Base-by-base conservation (phyloP, 805 yeast genomes). In the Brettanomyces anomalus region DNA sequence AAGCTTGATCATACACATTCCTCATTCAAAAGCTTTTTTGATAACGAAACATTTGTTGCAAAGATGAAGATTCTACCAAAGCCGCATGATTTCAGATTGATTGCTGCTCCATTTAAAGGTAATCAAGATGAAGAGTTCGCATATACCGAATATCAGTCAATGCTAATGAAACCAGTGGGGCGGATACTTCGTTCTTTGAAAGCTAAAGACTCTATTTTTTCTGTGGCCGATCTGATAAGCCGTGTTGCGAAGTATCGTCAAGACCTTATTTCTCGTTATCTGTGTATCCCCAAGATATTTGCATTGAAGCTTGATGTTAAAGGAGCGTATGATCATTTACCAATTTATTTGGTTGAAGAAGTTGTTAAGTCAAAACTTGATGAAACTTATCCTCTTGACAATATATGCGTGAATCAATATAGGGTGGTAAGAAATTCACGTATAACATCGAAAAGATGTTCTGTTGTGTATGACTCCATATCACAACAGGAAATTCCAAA, bases 301-400 rank as follows among this genome's bases (percentile, higher is more conserved):
- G 73, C 73, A 14, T 65, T 83, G 20, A 85, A 84, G 50, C 83
- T 86, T 58, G 97, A 89, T 57, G 77, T 85, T 48, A 71, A 70
- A 43, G 71, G 79, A 3, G 87, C 96, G 43, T 89, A 77, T 57
- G 97, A 90, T 53, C 73, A 78, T 2, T 64, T 88, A 15, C 79
- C 84, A 14, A 74, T 72, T 37, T 49, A 52, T 0, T 67, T 66
- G 44, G 47, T 55, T 4, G 34, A 44, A 13, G 41, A 45, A 6
- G 42, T 45, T 6, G 36, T 61, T 0, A 39, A 48, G 2, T 33
- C 49, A 3, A 21, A 50, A 8, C 37, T 60, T 24, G 37, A 46
- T 56, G 49, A 46, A 41, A 52, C 47, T 17, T 38, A 19, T 26
- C 39, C 54, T 0, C 43, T 43, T 2, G 42, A 51, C 7, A 34